Base-by-base conservation (phyloP, 345 rosid species). In the Pseudoturritis turrita region DNA sequence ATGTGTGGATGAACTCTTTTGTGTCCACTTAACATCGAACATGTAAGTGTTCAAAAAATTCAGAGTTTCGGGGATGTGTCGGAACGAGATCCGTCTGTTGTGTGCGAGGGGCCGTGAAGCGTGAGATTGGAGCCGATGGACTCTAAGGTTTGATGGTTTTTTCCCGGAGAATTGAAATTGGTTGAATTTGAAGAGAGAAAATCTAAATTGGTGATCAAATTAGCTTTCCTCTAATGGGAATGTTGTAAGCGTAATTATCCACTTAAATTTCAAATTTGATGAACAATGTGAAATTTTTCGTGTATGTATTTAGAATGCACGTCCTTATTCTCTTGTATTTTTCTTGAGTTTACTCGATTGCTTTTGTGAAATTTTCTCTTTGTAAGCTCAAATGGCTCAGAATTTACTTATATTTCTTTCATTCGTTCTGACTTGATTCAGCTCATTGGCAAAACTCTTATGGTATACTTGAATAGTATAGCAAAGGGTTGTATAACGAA, bases 371-470 rank as follows among this genome's bases (percentile, higher is more conserved):
- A 7, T 7, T 5, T 23, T 26, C 14, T 43, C 26, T 65, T 35
- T 36, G 54, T n/a, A 17, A 57, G 10, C 53, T 58, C 18, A 65
- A 53, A 31, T 6, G 57, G 28, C 47, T 33, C n/a, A n/a, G n/a
- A 23, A 33, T 53, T 68, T 26, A 37, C n/a, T 18, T 3, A n/a
- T n/a, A n/a, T 57, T 12, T 68, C 7, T 56, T 3, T 70, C 28
- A 19, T 52, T 22, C 73, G 52, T 66, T 72, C 9, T 56, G n/a
- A 10, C 28, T 44, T 65, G 71, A 59, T 26, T 29, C 85, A 91
- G 97, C 87, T 94, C 31, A 91, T 91, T 68, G 98, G 98, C 47
- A 94, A 86, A 62, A 91, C 98, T 31, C 98, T 96, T 9, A 87
- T 94, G 97, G 96, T 94, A 19, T 94, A 89, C 77, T 86, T 94